A percentile compares a stretch with the other conserved stretches of the same genome.
These are phyloP conservation scores for Parmelia sp. DNA, from an alignment of 495 filamentous ascomycete species.

Conservation along the genomic window DNA sequence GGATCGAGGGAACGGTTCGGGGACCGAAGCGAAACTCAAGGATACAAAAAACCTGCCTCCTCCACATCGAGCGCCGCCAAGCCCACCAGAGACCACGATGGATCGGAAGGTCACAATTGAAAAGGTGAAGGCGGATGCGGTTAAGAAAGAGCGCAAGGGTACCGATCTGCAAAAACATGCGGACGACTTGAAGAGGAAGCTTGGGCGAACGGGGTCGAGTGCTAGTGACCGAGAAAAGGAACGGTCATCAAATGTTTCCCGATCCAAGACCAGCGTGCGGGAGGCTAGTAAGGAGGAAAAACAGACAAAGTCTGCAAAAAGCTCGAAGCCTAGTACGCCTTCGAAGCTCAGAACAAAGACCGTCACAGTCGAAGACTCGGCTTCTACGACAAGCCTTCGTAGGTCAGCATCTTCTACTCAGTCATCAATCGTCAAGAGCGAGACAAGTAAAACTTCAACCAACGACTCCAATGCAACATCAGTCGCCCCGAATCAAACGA, in stretches of 20 bases:
- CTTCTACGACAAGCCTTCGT: constrained; percentile 15
- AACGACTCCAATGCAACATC: constrained; percentile 57
- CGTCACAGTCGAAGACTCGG: constrained; percentile 36
- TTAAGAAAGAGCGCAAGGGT: constrained; percentile 36
- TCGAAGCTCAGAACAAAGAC: constrained; percentile 33
- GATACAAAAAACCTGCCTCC: constrained; percentile 34
- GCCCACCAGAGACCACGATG: constrained; percentile 54
- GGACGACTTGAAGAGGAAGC: constrained; percentile 18
- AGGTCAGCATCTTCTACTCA: constrained; percentile 20
- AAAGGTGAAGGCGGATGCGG: constrained; percentile 27
- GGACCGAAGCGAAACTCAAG: constrained; percentile 21
- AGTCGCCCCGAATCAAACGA: neutral
- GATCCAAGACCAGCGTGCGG: constrained; percentile 20
- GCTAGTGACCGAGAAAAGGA: constrained; percentile 17
- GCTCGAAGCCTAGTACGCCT: constrained; percentile 37
- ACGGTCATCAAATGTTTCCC: constrained; percentile 14
- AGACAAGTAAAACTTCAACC: constrained; percentile 38
- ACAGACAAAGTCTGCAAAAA: constrained; percentile 12
- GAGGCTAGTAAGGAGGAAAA: constrained; percentile 22
- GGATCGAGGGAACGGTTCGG: constrained; percentile 43
- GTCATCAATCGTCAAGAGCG: constrained; percentile 27
- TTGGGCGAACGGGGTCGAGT: constrained; percentile 15
- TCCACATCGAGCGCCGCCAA: constrained; percentile 58
- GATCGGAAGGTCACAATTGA: constrained; percentile 39
- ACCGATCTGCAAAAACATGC: constrained; percentile 26